Conservation (phyloP, 257 asterid species). For the Thymus mandschuricus region DNA sequence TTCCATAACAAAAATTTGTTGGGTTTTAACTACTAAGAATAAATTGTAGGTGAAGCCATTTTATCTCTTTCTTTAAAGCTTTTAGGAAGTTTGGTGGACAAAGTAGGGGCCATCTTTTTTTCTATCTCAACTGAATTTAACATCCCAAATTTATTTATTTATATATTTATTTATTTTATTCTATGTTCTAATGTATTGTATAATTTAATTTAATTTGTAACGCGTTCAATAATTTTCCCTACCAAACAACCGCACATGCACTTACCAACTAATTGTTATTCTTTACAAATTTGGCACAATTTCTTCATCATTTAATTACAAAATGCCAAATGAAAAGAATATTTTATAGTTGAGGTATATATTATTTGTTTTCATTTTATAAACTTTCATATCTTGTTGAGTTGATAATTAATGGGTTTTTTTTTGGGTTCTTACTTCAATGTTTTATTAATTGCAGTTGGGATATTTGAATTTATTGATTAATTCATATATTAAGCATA, state of each 20-base stretch:
- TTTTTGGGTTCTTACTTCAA: not conserved
- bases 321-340: slow-evolving; percentile 24
- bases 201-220: slow-evolving; percentile 19
- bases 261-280: slow-evolving; percentile 33
- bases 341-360: not conserved
- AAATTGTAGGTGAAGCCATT: slow-evolving; percentile 17
- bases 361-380: not conserved
- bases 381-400: not conserved
- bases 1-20: not conserved
- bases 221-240: slow-evolving; percentile 37
- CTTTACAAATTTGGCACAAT: slow-evolving; percentile 2
- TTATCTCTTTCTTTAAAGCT: not conserved
- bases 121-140: slow-evolving; percentile 6
- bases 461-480: too few species aligned
- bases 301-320: slow-evolving; percentile 16
- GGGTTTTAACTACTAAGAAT: slow-evolving; percentile 19
- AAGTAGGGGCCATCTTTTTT: slow-evolving; percentile 28
- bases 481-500: too few species aligned
- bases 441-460: too few species aligned
- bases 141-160: not conserved
- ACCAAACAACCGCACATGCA: slow-evolving; percentile 49
- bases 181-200: not conserved
- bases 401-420: not conserved
- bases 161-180: not conserved
- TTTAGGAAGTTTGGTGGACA: slow-evolving; percentile 30